A percentile compares a stretch with the other conserved stretches of the same genome.
phyloP scores from a whole-genome alignment of 2,329 filamentous ascomycete genomes.

The Sporothrix luriei region DNA sequence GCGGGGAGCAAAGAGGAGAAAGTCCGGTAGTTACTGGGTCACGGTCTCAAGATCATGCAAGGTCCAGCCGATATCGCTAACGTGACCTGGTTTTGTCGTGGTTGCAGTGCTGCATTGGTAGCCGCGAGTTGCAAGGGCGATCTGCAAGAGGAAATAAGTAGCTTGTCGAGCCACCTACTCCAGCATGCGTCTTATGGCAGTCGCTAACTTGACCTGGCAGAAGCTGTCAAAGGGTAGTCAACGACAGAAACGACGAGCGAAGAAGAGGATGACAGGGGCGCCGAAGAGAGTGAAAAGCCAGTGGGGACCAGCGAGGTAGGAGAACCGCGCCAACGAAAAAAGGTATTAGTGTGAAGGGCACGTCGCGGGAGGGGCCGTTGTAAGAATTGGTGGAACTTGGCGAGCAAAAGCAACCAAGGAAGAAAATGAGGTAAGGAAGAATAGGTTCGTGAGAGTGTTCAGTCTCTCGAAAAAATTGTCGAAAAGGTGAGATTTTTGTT shows the following conservation, averaged over 20 bases:
- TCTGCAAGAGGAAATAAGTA: not conserved
- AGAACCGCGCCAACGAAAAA: not conserved
- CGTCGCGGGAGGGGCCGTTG: constrained; percentile 20
- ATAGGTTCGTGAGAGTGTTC: constrained; percentile 3
- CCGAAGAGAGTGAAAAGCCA: not conserved
- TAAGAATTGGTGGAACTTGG: not conserved
- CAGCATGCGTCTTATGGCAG: constrained; percentile 1
- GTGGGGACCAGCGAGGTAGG: not conserved
- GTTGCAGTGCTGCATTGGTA: constrained; percentile 9
- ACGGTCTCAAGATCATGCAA: constrained; percentile 7
- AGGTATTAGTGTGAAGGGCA: constrained; percentile 14
- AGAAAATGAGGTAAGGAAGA: constrained; percentile 11
- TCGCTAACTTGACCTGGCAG: not conserved
- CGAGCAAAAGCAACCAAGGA: not conserved
- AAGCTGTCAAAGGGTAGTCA: no score
- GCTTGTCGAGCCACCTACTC: not conserved
- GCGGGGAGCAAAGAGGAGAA: constrained; percentile 5
- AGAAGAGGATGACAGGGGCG: not conserved
- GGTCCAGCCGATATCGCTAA: constrained; percentile 21
- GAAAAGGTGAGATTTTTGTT: not conserved
- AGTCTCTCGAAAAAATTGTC: no score
- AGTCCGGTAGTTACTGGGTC: constrained; percentile 1
- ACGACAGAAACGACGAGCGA: not conserved
- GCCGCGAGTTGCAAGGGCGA: not conserved
- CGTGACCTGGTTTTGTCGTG: not conserved